Percentiles rank a stretch among this genome's conserved stretches.
These are phyloP conservation scores for Tulasnella sp. DNA, from an alignment of 768 basidiomycete species.

Conservation along the genomic window DNA sequence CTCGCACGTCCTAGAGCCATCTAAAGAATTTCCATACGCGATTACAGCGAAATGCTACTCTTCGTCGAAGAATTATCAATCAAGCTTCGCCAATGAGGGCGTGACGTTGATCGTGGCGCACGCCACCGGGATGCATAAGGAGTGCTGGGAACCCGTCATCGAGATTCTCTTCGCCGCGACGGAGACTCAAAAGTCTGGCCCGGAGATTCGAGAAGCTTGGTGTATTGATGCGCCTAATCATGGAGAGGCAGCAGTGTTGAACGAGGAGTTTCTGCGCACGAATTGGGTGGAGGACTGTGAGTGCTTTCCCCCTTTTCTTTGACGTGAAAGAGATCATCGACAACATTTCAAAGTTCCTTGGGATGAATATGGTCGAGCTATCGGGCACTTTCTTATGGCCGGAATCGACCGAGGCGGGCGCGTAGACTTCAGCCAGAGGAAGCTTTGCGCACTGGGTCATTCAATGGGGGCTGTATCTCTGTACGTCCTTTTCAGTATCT, in stretches of 20 bases:
- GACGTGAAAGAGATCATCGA: background rate
- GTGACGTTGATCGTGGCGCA: background rate
- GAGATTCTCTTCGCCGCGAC: background rate
- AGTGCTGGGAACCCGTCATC: constrained; percentile 4
- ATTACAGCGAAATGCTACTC: background rate
- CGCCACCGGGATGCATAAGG: constrained; percentile 1
- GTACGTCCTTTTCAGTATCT: background rate
- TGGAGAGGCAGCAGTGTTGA: constrained; percentile 1
- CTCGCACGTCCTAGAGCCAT: background rate
- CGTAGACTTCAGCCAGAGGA: constrained; percentile 3
- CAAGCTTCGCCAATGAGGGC: background rate
- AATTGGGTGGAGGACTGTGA: background rate
- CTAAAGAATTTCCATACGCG: background rate
- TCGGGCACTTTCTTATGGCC: constrained; percentile 1
- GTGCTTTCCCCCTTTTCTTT: background rate
- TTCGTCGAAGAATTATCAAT: background rate
- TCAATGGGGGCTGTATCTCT: constrained; percentile 5
- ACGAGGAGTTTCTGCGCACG: background rate
- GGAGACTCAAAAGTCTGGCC: background rate
- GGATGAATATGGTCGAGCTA: constrained; percentile 9
- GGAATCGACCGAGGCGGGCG: background rate
- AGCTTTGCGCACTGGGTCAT: background rate
- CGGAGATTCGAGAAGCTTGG: background rate
- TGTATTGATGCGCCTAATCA: constrained; percentile 6
- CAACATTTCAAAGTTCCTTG: background rate